Evolutionary conservation across 2,329 filamentous ascomycete species (phyloP), one percentile per base, ranked within the genome.

Genomic region (Colletotrichum acutatum): DNA sequence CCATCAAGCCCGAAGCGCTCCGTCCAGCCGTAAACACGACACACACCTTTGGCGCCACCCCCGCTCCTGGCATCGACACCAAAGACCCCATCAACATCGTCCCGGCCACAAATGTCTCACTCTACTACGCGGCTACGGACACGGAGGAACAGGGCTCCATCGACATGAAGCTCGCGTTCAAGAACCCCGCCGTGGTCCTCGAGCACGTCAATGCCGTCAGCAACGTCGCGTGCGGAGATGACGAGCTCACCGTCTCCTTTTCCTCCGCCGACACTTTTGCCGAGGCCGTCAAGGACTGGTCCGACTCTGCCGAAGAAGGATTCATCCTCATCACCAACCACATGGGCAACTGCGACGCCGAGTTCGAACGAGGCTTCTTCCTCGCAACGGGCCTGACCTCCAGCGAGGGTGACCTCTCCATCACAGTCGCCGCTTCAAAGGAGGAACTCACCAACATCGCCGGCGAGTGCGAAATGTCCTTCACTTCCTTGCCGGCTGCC

Each of bases 291-390:
- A 54, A 60, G 22, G 56, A 73, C 57, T 78, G 77, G 77, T 54
- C 64, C 32, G 53, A 59, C 16, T 9, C 58, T 4, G 16, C 22
- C 5, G 69, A 74, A 1, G 64, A 73, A 53, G 71, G 72, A n/a
- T 75, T 86, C 49, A 77, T 84, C 53, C 74, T 86, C 62, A 80
- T 86, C 72, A 86, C 84, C 16, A 85, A 84, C 76, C 81, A 85
- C 76, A 67, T 82, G 24, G 83, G 83, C 34, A 79, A 83, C 70
- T 85, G 84, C 71, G 82, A 85, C 68, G 75, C 75, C n/a, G 78
- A 81, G 66, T 76, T 81, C 26, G 82, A 85, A 76, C 80, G 83
- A 42, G 81, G 83, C 22, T 82, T 84, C 74, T 84, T 84, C 75
- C 66, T 82, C 7, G 80, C 80, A 28, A 76, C 75, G 42, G 74